These are phyloP conservation scores for Quillaja saponaria DNA, from an alignment of 306 rosid genomes.

Conservation along the genomic window DNA sequence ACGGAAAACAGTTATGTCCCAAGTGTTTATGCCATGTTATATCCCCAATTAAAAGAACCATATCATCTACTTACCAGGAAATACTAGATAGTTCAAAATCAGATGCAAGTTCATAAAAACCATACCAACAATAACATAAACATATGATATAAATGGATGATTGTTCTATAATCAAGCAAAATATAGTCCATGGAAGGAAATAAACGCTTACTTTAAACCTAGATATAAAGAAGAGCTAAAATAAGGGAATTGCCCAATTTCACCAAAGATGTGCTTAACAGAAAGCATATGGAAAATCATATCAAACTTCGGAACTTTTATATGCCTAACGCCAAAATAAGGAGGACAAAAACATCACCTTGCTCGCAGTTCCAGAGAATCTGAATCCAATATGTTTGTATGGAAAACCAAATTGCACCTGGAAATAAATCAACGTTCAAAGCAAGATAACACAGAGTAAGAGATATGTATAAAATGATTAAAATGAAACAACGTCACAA, in stretches of 20 bases:
- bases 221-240: not conserved
- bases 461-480: constrained; percentile 26
- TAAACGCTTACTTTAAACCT: constrained; percentile 3
- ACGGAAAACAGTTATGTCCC: too few species aligned
- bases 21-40: too few species aligned
- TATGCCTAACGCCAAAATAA: constrained; percentile 10
- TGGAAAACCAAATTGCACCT: constrained; percentile 52
- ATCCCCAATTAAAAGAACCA: too few species aligned
- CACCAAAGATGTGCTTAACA: constrained; percentile 1
- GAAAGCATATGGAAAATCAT: not conserved
- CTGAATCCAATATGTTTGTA: constrained; percentile 45
- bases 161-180: not conserved
- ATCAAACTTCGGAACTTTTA: not conserved
- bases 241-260: constrained; percentile 4
- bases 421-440: constrained; percentile 36
- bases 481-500: constrained; percentile 34
- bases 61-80: too few species aligned
- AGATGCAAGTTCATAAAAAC: too few species aligned
- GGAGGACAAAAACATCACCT: constrained; percentile 57
- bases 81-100: too few species aligned
- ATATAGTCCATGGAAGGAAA: not conserved
- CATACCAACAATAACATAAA: too few species aligned
- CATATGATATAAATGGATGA: not conserved
- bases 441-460: constrained; percentile 28
- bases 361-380: constrained; percentile 39